Evolutionary conservation across 495 filamentous ascomycete genomes (phyloP).

Genomic region (Cryomyces minteri): DNA sequence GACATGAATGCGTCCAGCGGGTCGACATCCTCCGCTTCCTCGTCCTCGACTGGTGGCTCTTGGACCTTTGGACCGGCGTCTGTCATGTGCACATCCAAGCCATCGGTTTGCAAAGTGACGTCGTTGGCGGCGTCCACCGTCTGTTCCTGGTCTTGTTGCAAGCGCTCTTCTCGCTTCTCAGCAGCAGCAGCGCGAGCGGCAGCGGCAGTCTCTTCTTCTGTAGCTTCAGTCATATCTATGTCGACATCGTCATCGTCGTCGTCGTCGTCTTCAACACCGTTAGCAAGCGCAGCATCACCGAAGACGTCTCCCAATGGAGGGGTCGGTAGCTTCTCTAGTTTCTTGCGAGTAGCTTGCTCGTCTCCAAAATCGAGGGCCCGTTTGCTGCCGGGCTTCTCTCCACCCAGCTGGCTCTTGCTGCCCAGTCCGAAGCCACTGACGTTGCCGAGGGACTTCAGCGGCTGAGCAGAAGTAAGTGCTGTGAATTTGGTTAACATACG

Average conservation of each 20-base stretch:
- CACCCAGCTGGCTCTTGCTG: constrained; percentile 37
- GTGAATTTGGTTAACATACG: constrained; percentile 2
- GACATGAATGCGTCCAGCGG: constrained; percentile 95
- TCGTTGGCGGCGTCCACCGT: constrained; percentile 24
- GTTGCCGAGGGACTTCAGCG: constrained; percentile 45
- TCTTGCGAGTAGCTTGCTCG: constrained; percentile 68
- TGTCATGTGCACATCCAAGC: not conserved
- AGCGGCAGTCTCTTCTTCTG: constrained; percentile 73
- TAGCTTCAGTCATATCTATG: constrained; percentile 42
- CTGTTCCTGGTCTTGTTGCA: constrained; percentile 36
- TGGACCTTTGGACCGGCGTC: constrained; percentile 1
- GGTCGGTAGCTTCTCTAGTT: constrained; percentile 24
- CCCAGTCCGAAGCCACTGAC: constrained; percentile 73
- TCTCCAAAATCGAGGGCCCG: constrained; percentile 70
- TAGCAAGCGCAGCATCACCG: constrained; percentile 35
- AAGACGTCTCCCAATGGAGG: not conserved
- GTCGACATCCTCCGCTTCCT: constrained; percentile 52
- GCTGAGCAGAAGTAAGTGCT: constrained; percentile 24
- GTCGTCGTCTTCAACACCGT: constrained; percentile 37
- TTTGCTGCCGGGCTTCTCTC: constrained; percentile 49
- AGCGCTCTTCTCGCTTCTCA: constrained; percentile 52
- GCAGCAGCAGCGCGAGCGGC: constrained; percentile 58
- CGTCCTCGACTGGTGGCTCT: constrained; percentile 9
- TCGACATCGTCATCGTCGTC: constrained; percentile 59
- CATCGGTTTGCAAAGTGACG: constrained; percentile 9